Evolutionary conservation across 1,284 basidiomycete genomes (phyloP).

Genomic region (Sporisorium reilianum): DNA sequence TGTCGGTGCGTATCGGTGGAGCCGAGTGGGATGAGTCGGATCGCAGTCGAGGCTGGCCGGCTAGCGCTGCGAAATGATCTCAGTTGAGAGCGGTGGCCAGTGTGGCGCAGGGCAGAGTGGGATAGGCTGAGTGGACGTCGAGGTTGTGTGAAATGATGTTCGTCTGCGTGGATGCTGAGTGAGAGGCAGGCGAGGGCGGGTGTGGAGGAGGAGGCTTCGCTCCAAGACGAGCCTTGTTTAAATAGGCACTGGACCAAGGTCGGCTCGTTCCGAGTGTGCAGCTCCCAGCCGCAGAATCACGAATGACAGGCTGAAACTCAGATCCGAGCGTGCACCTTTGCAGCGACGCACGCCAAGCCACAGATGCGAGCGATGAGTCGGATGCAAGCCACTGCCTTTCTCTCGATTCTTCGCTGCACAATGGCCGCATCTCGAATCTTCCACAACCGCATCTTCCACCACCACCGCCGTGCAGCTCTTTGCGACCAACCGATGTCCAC

Average conservation of each 20-base stretch:
- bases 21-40: background rate
- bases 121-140: background rate
- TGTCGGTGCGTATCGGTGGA: too few species aligned
- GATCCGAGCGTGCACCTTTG: background rate
- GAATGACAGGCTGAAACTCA: background rate
- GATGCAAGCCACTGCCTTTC: too few species aligned
- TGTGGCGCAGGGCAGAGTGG: background rate
- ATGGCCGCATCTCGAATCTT: too few species aligned
- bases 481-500: too few species aligned
- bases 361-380: too few species aligned
- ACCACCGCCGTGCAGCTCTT: too few species aligned
- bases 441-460: too few species aligned
- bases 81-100: background rate
- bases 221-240: background rate
- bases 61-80: background rate
- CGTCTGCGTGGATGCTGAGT: background rate
- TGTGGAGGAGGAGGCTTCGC: too few species aligned
- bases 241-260: background rate
- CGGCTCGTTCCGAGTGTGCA: background rate
- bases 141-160: background rate
- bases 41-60: background rate
- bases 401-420: background rate
- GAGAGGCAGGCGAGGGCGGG: background rate
- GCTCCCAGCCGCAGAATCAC: background rate
- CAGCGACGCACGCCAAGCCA: background rate